Percentiles rank a stretch among this genome's conserved stretches.
Evolutionary conservation across 2,329 filamentous ascomycete species (phyloP).

Genomic region (Daldinia sp.): DNA sequence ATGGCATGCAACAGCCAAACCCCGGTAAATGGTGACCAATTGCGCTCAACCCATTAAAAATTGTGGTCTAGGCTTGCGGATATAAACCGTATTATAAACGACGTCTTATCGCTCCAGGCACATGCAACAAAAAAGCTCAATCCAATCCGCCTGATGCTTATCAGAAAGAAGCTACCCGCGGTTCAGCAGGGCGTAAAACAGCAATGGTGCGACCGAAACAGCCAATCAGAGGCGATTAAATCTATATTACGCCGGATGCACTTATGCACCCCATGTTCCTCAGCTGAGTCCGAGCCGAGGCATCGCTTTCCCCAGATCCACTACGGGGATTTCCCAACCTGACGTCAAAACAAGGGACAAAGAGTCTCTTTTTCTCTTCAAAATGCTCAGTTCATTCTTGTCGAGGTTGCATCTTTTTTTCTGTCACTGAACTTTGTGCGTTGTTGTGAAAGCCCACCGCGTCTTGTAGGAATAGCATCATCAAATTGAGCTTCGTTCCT

Average conservation of each 20-base stretch:
- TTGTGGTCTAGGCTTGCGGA: too few relatives aligned
- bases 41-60: too few relatives aligned
- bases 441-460: conserved; percentile 1
- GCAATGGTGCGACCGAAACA: conserved; percentile 13
- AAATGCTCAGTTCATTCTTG: conserved; percentile 8
- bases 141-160: not conserved
- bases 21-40: too few relatives aligned
- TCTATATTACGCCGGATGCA: conserved; percentile 18
- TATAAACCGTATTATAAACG: too few relatives aligned
- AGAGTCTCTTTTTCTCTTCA: not conserved
- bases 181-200: conserved; percentile 8
- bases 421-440: not conserved
- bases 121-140: conserved; percentile 1
- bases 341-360: conserved; percentile 7
- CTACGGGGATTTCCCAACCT: not conserved
- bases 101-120: not conserved
- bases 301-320: conserved; percentile 10
- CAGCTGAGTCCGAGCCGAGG: conserved; percentile 10
- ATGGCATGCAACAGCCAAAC: too few relatives aligned
- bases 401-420: not conserved
- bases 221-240: conserved; percentile 33
- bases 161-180: conserved; percentile 11
- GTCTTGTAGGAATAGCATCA: not conserved
- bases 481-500: conserved; percentile 1
- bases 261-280: conserved; percentile 30